A percentile compares a stretch with the other conserved stretches of the same genome.
phyloP scores from a whole-genome alignment of 2,329 filamentous ascomycete genomes.

The Colletotrichum chrysophilum region DNA sequence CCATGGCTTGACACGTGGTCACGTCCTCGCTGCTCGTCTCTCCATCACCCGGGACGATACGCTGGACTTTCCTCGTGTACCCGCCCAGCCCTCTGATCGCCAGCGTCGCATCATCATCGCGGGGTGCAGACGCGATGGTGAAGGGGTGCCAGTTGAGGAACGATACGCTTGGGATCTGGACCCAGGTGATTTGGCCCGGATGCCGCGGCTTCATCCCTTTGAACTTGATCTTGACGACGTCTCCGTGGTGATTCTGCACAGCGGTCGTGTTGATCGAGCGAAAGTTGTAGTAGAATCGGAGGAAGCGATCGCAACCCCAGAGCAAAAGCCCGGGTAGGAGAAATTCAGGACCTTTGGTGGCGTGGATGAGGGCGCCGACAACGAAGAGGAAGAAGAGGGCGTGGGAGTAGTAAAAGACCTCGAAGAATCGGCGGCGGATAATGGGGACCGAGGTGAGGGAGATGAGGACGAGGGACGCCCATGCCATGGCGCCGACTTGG shows the following conservation, averaged over 20 bases:
- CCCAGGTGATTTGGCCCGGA: not conserved
- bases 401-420: not conserved
- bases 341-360: not conserved
- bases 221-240: not conserved
- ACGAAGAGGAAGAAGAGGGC: not conserved
- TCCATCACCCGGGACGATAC: not conserved
- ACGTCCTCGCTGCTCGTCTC: not conserved
- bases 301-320: not conserved
- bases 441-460: not conserved
- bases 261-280: not conserved
- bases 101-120: not conserved
- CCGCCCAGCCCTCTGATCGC: not conserved
- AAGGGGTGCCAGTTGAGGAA: not conserved
- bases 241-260: not conserved
- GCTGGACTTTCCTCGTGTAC: not conserved
- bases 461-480: not conserved
- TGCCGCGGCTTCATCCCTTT: not conserved
- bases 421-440: not conserved
- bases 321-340: not conserved
- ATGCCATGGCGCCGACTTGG: not conserved
- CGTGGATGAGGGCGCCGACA: not conserved
- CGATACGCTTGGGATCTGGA: not conserved
- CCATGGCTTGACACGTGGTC: not conserved
- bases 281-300: not conserved
- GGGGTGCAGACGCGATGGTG: not conserved